Evolutionary conservation across 2,329 filamentous ascomycete species (phyloP).

Genomic region (Hortaea sp.): DNA sequence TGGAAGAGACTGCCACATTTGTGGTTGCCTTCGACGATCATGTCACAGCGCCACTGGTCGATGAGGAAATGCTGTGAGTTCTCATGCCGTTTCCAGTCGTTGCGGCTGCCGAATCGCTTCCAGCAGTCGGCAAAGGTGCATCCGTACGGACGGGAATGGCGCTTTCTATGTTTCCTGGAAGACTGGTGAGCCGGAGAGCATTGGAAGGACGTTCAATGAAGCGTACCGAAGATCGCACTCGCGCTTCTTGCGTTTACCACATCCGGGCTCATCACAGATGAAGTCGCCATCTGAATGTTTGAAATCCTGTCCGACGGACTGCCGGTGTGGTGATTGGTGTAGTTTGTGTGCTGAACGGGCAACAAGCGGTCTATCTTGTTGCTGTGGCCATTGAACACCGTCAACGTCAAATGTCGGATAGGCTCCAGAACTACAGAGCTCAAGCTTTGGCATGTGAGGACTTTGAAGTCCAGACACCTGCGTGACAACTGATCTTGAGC

Average conservation of each 20-base stretch:
- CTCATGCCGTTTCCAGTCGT: constrained; percentile 90
- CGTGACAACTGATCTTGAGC: too few relatives aligned
- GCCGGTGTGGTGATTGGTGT: neutral
- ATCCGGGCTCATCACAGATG: constrained; percentile 3
- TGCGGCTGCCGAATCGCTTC: constrained; percentile 80
- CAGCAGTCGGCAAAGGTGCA: constrained; percentile 64
- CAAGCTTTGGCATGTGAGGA: too few relatives aligned
- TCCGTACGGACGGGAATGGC: constrained; percentile 70
- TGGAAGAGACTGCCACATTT: constrained; percentile 51
- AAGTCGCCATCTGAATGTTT: neutral
- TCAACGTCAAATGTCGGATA: too few relatives aligned
- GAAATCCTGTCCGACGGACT: too few relatives aligned
- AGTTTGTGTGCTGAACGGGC: neutral
- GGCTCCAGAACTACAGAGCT: too few relatives aligned
- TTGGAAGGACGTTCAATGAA: neutral
- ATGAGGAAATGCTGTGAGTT: constrained; percentile 63
- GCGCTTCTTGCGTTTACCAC: constrained; percentile 16
- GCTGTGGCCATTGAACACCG: too few relatives aligned
- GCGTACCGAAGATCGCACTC: constrained; percentile 32
- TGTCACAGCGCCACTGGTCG: constrained; percentile 62
- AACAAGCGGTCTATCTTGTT: too few relatives aligned
- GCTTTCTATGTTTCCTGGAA: constrained; percentile 69
- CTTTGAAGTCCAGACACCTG: too few relatives aligned
- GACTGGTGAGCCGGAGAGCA: constrained; percentile 1
- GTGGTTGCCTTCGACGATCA: constrained; percentile 21